These are phyloP conservation scores for Hyphodiscus hymeniophilus DNA, from an alignment of 495 filamentous ascomycete genomes.

Conservation along the genomic window DNA sequence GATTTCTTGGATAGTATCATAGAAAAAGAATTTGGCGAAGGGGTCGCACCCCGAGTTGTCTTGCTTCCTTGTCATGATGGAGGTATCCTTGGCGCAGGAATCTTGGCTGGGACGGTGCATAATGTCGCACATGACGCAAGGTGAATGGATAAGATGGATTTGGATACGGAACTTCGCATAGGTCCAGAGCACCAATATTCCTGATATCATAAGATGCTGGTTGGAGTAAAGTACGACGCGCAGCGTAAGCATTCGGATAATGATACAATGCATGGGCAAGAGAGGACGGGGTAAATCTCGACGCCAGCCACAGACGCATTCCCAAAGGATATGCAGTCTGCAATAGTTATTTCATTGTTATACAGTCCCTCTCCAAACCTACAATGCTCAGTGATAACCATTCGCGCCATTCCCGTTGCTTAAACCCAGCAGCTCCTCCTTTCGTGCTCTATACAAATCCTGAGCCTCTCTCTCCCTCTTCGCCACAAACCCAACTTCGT, in stretches of 20 bases:
- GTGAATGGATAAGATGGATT: background rate
- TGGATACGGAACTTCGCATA: too few relatives aligned
- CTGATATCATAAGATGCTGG: too few relatives aligned
- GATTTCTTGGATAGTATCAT: slow-evolving; percentile 57
- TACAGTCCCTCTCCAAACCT: slow-evolving; percentile 9
- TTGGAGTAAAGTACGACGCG: background rate
- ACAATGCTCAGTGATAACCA: slow-evolving; percentile 28
- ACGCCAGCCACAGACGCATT: background rate
- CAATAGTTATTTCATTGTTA: background rate
- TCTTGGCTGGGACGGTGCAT: slow-evolving; percentile 50
- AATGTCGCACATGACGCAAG: slow-evolving; percentile 2
- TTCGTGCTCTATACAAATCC: slow-evolving; percentile 67
- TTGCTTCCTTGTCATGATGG: slow-evolving; percentile 66
- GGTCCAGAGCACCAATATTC: too few relatives aligned
- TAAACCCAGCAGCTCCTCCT: slow-evolving; percentile 64
- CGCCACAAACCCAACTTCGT: slow-evolving; percentile 77
- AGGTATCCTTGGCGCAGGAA: slow-evolving; percentile 67
- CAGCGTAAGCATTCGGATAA: background rate
- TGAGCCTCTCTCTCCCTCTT: slow-evolving; percentile 85
- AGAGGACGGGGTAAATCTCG: background rate
- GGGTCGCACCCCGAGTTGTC: slow-evolving; percentile 49
- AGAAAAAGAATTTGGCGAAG: slow-evolving; percentile 37
- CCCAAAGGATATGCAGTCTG: too few relatives aligned
- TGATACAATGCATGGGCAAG: background rate
- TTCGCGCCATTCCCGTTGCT: slow-evolving; percentile 21